Conservation (phyloP, 2,329 filamentous ascomycete genomes). For the Tolypocladium sp. region DNA sequence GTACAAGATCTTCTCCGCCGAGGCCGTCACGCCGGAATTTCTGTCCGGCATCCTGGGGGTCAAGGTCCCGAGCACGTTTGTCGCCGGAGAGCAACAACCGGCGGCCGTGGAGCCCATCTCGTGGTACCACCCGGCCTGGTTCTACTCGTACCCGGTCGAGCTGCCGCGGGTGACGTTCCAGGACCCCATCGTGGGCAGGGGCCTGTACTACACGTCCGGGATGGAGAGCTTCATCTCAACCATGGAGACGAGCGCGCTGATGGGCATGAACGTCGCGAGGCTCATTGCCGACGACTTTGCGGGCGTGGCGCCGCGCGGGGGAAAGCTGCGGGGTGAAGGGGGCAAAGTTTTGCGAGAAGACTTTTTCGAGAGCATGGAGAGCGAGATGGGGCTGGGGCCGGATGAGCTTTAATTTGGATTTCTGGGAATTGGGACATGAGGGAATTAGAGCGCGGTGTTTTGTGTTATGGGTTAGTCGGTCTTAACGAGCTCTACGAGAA, state of each 20-base stretch:
- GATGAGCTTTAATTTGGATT: conserved; percentile 5
- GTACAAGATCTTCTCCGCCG: conserved; percentile 58
- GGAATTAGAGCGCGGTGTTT: background rate
- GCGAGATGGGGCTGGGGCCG: conserved; percentile 7
- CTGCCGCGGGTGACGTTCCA: conserved; percentile 84
- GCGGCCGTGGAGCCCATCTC: conserved; percentile 42
- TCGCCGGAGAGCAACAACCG: conserved; percentile 3
- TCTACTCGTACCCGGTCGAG: conserved; percentile 78
- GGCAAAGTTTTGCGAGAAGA: conserved; percentile 1
- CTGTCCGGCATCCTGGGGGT: conserved; percentile 42
- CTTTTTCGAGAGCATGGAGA: conserved; percentile 9
- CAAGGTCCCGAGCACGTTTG: conserved; percentile 33
- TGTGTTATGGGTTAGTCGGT: background rate
- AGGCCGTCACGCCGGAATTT: conserved; percentile 41
- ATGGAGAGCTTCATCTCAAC: conserved; percentile 94
- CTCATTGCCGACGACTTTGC: conserved; percentile 55
- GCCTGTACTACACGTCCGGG: conserved; percentile 61
- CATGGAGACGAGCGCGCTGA: conserved; percentile 92
- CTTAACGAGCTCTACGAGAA: background rate
- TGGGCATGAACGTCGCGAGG: conserved; percentile 77
- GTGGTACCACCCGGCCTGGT: conserved; percentile 71
- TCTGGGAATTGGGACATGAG: background rate
- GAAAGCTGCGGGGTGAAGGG: background rate
- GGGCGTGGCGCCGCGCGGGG: conserved; percentile 8
- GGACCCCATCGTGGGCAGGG: conserved; percentile 58